Conservation (phyloP, 495 filamentous ascomycete genomes). For the Hypoxylon rickii region DNA sequence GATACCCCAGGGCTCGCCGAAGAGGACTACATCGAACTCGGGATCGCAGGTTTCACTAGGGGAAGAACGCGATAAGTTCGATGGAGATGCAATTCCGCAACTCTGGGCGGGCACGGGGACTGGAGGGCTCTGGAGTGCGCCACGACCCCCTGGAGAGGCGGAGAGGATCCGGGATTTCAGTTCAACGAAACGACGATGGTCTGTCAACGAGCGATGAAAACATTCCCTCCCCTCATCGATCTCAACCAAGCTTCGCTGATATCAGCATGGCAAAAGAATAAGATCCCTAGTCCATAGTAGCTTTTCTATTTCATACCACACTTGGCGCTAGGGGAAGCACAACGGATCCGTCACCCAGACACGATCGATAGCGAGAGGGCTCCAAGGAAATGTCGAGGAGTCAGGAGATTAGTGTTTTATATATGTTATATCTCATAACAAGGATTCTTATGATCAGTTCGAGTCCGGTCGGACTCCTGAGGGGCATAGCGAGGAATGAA, state of each 20-base stretch:
- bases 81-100: conserved; percentile 17
- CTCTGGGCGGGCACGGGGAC: conserved; percentile 31
- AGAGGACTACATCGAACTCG: background rate
- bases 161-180: conserved; percentile 44
- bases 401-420: too few relatives aligned
- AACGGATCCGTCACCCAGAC: too few relatives aligned
- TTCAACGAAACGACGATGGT: conserved; percentile 51
- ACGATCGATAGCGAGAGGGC: too few relatives aligned
- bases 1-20: background rate
- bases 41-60: conserved; percentile 15
- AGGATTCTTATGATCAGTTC: too few relatives aligned
- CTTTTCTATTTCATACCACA: background rate
- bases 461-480: too few relatives aligned
- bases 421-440: too few relatives aligned
- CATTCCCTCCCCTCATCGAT: background rate
- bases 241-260: background rate
- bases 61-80: conserved; percentile 35
- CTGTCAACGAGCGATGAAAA: conserved; percentile 46
- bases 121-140: conserved; percentile 46
- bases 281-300: background rate
- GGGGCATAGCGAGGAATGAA: too few relatives aligned
- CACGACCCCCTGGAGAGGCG: conserved; percentile 42
- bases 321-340: too few relatives aligned
- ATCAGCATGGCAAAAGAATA: background rate
- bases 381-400: too few relatives aligned